A percentile compares a stretch with the other conserved stretches of the same genome.
These are phyloP conservation scores for Entrophospora sp. DNA, from an alignment of 192 early-diverging fungal species.

Conservation along the genomic window DNA sequence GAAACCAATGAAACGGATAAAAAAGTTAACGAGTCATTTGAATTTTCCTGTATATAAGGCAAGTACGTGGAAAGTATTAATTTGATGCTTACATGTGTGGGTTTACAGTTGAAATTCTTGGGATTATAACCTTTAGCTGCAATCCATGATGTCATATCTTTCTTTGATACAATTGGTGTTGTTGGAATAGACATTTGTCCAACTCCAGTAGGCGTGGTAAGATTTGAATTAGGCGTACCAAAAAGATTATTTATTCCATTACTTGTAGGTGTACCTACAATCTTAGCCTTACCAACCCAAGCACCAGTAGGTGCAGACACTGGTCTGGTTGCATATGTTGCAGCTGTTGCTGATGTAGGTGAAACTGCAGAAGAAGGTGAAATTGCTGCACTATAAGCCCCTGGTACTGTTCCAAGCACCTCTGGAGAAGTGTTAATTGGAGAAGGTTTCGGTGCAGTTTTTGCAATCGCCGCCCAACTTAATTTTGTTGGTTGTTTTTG, in stretches of 20 bases:
- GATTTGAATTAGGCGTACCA: not conserved
- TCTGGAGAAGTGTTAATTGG: conserved; percentile 19
- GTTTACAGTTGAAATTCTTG: conserved; percentile 15
- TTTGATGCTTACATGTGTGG: conserved; percentile 14
- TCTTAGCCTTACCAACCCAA: conserved; percentile 11
- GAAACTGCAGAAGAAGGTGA: conserved; percentile 14
- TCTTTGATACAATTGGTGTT: not conserved
- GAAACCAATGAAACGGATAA: not conserved
- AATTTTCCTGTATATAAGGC: too few relatives aligned
- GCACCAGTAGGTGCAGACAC: conserved; percentile 11
- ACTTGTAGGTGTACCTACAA: conserved; percentile 7
- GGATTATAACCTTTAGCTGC: conserved; percentile 17
- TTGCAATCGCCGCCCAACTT: conserved; percentile 16
- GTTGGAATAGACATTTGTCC: not conserved
- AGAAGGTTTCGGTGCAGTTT: conserved; percentile 17
- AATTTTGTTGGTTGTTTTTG: conserved; percentile 13
- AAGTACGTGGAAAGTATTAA: too few relatives aligned
- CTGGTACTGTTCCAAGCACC: conserved; percentile 8
- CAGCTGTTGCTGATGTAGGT: not conserved
- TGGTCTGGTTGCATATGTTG: conserved; percentile 2
- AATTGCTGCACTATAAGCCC: conserved; percentile 18
- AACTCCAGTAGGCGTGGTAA: not conserved
- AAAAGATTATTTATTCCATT: conserved; percentile 14
- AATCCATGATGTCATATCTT: conserved; percentile 13
- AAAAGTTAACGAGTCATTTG: too few relatives aligned